These are phyloP conservation scores for Mychonastes homosphaera DNA, from an alignment of 139 green algal genomes.

Conservation along the genomic window DNA sequence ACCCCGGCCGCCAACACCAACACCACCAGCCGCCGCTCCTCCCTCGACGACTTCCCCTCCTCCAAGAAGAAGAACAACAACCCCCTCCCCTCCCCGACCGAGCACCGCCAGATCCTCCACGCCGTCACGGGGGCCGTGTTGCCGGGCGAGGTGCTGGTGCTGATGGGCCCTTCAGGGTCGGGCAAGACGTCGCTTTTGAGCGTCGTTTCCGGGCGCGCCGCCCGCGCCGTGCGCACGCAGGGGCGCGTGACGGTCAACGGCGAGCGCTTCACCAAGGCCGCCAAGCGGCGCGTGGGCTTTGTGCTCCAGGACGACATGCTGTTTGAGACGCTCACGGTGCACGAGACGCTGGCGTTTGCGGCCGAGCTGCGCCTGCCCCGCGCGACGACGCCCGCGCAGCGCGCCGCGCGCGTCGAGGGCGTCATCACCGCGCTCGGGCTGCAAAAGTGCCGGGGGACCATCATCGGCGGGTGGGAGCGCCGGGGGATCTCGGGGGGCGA, in stretches of 20 bases:
- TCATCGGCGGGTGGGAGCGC: slow-evolving; percentile 73
- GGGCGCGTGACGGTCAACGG: slow-evolving; percentile 64
- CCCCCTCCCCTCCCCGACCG: neutral
- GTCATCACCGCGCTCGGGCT: slow-evolving; percentile 66
- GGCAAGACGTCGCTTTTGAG: slow-evolving; percentile 74
- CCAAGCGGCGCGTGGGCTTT: slow-evolving; percentile 54
- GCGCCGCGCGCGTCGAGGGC: slow-evolving; percentile 49
- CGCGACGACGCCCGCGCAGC: slow-evolving; percentile 44
- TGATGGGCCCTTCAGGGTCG: slow-evolving; percentile 53
- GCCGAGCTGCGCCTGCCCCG: slow-evolving; percentile 69
- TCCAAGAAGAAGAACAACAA: neutral
- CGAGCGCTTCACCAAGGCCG: slow-evolving; percentile 44
- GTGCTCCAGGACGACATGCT: slow-evolving; percentile 81
- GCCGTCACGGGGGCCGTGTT: slow-evolving; percentile 24
- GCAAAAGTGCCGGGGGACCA: slow-evolving; percentile 68
- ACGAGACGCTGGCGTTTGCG: slow-evolving; percentile 63
- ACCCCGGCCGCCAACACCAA: neutral
- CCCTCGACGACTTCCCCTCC: neutral
- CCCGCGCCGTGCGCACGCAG: slow-evolving; percentile 16
- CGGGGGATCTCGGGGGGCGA: slow-evolving; percentile 86
- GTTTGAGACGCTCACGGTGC: slow-evolving; percentile 30
- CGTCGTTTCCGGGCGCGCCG: slow-evolving; percentile 50
- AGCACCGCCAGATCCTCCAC: slow-evolving; percentile 28
- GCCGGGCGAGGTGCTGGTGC: slow-evolving; percentile 38
- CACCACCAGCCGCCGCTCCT: neutral